Conservation (phyloP, 331 rosid genomes). For the Arachis monticola region DNA sequence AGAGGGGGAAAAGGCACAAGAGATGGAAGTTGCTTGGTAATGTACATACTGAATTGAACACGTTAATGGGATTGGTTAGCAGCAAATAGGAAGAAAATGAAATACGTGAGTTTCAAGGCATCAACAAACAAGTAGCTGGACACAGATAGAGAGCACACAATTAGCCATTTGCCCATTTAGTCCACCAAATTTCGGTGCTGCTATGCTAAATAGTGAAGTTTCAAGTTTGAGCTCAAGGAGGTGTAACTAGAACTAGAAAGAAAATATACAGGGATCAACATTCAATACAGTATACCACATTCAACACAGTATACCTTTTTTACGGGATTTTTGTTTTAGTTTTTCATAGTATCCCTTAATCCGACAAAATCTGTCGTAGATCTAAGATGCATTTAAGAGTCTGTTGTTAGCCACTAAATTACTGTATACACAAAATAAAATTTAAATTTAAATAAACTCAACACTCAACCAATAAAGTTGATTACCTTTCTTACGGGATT, state of each 20-base stretch:
- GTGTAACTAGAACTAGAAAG: not conserved
- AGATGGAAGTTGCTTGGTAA: not conserved
- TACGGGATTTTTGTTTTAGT: too few relatives aligned
- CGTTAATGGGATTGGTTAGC: slow-evolving; percentile 4
- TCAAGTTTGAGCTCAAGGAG: not conserved
- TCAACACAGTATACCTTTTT: too few relatives aligned
- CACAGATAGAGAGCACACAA: not conserved
- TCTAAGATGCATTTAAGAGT: too few relatives aligned
- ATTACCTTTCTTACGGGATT: too few relatives aligned
- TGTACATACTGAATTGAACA: not conserved
- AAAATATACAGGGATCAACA: not conserved
- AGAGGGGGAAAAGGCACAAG: not conserved
- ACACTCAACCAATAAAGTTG: too few relatives aligned
- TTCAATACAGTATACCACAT: too few relatives aligned
- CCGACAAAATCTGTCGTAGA: too few relatives aligned
- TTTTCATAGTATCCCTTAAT: too few relatives aligned
- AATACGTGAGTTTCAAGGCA: slow-evolving; percentile 14
- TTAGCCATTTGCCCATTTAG: too few relatives aligned
- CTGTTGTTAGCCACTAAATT: too few relatives aligned
- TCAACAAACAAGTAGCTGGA: not conserved
- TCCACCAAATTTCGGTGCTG: not conserved
- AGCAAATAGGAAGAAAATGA: not conserved
- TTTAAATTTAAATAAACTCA: too few relatives aligned
- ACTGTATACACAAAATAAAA: too few relatives aligned
- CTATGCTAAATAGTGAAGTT: not conserved